These are phyloP conservation scores for Annulohypoxylon maeteangense DNA, from an alignment of 495 filamentous ascomycete genomes.

Conservation along the genomic window DNA sequence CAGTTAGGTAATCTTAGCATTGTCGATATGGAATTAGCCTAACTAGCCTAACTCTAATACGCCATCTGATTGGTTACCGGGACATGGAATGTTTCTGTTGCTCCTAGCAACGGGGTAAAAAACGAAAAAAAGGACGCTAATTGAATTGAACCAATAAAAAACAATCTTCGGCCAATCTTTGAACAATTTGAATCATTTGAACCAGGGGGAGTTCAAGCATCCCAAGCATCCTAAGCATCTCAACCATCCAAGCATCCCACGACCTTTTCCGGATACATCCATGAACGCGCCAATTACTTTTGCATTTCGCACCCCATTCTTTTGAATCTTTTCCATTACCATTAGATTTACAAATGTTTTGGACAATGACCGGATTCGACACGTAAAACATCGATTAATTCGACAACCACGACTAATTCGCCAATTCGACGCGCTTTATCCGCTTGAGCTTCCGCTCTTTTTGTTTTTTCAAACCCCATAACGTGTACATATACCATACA, in stretches of 20 bases:
- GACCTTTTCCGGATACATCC: constrained; percentile 19
- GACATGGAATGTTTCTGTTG: constrained; percentile 28
- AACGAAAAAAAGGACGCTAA: constrained; percentile 33
- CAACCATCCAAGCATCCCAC: background rate
- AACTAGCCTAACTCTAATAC: background rate
- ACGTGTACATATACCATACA: constrained; percentile 9
- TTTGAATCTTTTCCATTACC: constrained; percentile 31
- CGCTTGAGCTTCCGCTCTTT: constrained; percentile 11
- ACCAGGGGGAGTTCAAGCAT: constrained; percentile 8
- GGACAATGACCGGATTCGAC: constrained; percentile 46
- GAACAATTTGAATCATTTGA: background rate
- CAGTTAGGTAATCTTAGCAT: background rate
- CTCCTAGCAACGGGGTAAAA: constrained; percentile 40
- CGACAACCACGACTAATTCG: constrained; percentile 33
- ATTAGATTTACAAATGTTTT: constrained; percentile 37
- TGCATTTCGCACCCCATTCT: constrained; percentile 43
- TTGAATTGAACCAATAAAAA: constrained; percentile 20
- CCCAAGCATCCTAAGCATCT: background rate
- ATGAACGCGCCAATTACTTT: constrained; percentile 42
- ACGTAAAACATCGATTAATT: constrained; percentile 50
- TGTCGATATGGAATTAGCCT: background rate
- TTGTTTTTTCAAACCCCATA: constrained; percentile 13
- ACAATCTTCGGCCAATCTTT: background rate
- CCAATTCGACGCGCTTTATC: constrained; percentile 42
- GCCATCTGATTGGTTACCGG: constrained; percentile 29